phyloP scores from a whole-genome alignment of 805 yeast species.

The Wickerhamomyces queroliae region DNA sequence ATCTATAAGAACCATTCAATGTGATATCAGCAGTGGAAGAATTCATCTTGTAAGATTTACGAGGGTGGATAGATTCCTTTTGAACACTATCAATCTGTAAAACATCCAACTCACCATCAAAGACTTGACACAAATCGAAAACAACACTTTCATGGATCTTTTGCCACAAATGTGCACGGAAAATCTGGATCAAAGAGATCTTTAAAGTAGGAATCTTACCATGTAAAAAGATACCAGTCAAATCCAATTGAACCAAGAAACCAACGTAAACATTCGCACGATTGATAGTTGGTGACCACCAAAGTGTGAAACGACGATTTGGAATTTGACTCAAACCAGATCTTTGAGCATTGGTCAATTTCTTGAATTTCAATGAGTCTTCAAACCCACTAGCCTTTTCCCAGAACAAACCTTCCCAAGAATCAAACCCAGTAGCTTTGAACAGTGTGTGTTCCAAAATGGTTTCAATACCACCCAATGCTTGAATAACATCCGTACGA shows the following conservation, averaged over 20 bases:
- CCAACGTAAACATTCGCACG: conserved; percentile 98
- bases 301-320: conserved; percentile 89
- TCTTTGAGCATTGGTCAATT: conserved; percentile 94
- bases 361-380: conserved; percentile 90
- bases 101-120: conserved; percentile 81
- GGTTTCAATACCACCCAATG: conserved; percentile 95
- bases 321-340: conserved; percentile 97
- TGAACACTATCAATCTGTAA: conserved; percentile 81
- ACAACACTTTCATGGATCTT: conserved; percentile 95
- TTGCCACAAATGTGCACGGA: conserved; percentile 98
- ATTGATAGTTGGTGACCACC: conserved; percentile 99
- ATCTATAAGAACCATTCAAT: conserved; percentile 64
- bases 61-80: conserved; percentile 91
- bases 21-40: conserved; percentile 92
- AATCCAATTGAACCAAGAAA: conserved; percentile 88
- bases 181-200: conserved; percentile 91
- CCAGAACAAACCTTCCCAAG: conserved; percentile 99
- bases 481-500: conserved; percentile 93
- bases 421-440: conserved; percentile 94
- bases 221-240: conserved; percentile 94
- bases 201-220: conserved; percentile 97
- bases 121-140: conserved; percentile 85
- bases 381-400: conserved; percentile 97
- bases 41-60: conserved; percentile 96
- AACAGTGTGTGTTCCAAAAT: conserved; percentile 92